phyloP scores from a whole-genome alignment of 164 flowering plant species.

The Aristolochia californica region DNA sequence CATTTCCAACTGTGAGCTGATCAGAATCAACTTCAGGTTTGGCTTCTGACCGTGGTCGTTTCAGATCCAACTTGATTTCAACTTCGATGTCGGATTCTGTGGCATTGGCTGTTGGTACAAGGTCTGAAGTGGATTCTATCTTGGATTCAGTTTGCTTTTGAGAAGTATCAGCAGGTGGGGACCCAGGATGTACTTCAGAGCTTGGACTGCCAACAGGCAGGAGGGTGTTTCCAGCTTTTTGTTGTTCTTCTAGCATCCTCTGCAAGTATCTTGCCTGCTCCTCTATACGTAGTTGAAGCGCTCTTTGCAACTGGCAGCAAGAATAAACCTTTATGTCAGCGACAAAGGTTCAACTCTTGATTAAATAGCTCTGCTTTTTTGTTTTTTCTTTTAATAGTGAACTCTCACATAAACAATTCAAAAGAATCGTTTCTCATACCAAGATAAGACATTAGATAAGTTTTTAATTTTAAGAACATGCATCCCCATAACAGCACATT shows the following conservation, averaged over 20 bases:
- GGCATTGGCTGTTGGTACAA: conserved; percentile 15
- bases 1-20: conserved; percentile 10
- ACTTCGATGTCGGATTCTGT: conserved; percentile 9
- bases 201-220: conserved; percentile 14
- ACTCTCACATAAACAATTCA: too few species aligned
- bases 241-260: conserved; percentile 49
- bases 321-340: neutral
- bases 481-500: neutral
- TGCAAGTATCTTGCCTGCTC: conserved; percentile 51
- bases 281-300: conserved; percentile 52
- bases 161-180: conserved; percentile 11
- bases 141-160: conserved; percentile 20
- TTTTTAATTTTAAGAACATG: neutral
- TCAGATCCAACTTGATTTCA: conserved; percentile 12
- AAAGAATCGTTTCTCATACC: neutral
- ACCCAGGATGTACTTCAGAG: conserved; percentile 12
- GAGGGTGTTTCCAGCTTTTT: conserved; percentile 30
- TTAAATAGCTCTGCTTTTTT: too few species aligned
- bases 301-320: conserved; percentile 41
- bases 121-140: conserved; percentile 17
- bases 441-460: neutral
- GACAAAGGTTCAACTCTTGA: too few species aligned
- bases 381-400: too few species aligned
- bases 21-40: conserved; percentile 9
- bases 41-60: conserved; percentile 20